Percentiles rank a stretch among this genome's conserved stretches.
Evolutionary conservation across 1,139 yeast genomes (phyloP).

Genomic region (Barnettozyma hawaiiensis): DNA sequence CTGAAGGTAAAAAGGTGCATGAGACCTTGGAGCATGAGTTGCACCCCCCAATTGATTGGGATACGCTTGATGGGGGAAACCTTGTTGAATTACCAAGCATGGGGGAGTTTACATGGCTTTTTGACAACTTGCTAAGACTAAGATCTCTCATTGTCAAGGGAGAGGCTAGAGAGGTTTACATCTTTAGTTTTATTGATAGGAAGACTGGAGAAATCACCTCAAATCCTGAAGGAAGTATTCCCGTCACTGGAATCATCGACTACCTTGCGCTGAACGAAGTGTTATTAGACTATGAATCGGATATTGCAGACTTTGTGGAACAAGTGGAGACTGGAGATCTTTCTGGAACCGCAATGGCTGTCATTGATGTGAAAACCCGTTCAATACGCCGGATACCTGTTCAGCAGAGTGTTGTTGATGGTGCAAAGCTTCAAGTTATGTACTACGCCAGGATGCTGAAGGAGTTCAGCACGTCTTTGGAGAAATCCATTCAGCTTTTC

Average conservation of each 20-base stretch:
- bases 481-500: conserved; percentile 33
- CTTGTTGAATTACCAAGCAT: neutral
- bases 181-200: conserved; percentile 46
- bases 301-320: conserved; percentile 26
- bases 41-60: conserved; percentile 33
- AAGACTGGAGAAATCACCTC: conserved; percentile 25
- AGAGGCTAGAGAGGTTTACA: conserved; percentile 45
- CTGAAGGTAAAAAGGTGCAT: conserved; percentile 39
- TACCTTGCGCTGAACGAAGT: conserved; percentile 32
- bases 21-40: conserved; percentile 35
- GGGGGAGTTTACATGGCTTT: conserved; percentile 3
- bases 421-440: conserved; percentile 52
- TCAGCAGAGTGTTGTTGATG: conserved; percentile 41
- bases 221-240: conserved; percentile 27
- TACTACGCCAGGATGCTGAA: conserved; percentile 46
- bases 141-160: conserved; percentile 6
- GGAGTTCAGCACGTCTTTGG: conserved; percentile 17
- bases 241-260: conserved; percentile 63
- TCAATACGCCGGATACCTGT: conserved; percentile 36
- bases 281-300: conserved; percentile 22
- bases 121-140: conserved; percentile 17
- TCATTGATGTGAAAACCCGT: conserved; percentile 60
- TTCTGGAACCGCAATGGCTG: conserved; percentile 26
- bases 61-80: conserved; percentile 14
- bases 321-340: conserved; percentile 7